Conservation (phyloP, 306 rosid species). For the Casuarina cunninghamiana region DNA sequence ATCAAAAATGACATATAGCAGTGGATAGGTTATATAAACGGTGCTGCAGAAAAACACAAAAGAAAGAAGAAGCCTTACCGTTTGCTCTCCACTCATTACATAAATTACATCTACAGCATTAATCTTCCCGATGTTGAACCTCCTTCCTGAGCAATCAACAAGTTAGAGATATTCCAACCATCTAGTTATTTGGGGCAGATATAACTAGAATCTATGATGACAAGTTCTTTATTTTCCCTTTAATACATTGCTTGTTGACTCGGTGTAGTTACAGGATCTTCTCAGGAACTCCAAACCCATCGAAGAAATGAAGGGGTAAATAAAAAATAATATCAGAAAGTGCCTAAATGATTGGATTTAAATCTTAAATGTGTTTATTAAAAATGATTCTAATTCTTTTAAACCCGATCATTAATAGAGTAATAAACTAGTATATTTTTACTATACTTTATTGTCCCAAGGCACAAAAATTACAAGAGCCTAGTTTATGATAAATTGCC, state of each 20-base stretch:
- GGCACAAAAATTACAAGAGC: no score
- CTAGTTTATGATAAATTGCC: no score
- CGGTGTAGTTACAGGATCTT: not conserved
- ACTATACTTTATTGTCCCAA: no score
- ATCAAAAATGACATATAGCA: not conserved
- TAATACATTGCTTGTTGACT: not conserved
- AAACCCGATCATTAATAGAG: no score
- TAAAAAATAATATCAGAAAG: no score
- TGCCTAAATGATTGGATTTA: no score
- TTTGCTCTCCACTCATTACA: conserved; percentile 19
- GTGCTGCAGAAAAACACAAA: not conserved
- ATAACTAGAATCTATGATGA: not conserved
- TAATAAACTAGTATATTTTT: no score
- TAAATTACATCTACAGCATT: conserved; percentile 15
- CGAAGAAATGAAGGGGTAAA: no score
- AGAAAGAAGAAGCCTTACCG: conserved; percentile 8
- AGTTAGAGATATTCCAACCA: not conserved
- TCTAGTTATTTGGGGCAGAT: not conserved
- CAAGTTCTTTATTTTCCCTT: not conserved
- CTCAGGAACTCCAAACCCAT: not conserved
- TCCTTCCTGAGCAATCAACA: conserved; percentile 18
- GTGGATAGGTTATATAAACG: not conserved
- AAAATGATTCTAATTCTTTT: no score
- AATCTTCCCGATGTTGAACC: conserved; percentile 22
- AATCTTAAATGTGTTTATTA: no score